Conservation (phyloP, 2,329 filamentous ascomycete species). For the Colletotrichum phormii region DNA sequence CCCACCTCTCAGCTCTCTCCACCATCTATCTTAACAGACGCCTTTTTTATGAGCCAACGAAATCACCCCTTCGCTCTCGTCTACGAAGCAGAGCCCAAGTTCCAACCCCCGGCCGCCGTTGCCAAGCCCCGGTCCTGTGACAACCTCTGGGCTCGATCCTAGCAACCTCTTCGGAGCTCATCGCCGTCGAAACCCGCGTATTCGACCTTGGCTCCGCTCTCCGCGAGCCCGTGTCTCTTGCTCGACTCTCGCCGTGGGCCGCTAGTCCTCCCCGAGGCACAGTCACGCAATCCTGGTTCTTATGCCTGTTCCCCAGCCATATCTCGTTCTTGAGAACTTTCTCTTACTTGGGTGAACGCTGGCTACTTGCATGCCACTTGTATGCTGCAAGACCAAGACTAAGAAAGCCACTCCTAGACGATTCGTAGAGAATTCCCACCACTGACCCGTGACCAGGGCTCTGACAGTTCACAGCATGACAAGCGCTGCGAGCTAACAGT, state of each 20-base stretch:
- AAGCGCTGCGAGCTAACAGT: constrained; percentile 27
- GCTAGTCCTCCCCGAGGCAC: constrained; percentile 4
- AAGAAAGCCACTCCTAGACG: neutral
- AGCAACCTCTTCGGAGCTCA: constrained; percentile 8
- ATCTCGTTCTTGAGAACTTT: neutral
- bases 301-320: neutral
- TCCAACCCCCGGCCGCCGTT: constrained; percentile 18
- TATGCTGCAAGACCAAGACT: constrained; percentile 9
- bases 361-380: constrained; percentile 24
- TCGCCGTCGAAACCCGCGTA: constrained; percentile 13
- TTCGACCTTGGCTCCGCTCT: constrained; percentile 8
- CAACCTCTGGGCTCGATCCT: neutral
- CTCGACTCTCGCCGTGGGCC: constrained; percentile 21
- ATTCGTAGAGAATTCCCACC: neutral
- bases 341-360: constrained; percentile 1
- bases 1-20: constrained; percentile 8
- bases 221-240: constrained; percentile 1
- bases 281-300: constrained; percentile 1
- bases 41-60: constrained; percentile 2
- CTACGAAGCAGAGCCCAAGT: neutral
- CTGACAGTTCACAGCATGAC: constrained; percentile 30
- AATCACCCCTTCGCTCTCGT: constrained; percentile 5
- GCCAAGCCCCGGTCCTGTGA: constrained; percentile 26
- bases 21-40: constrained; percentile 1
- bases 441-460: constrained; percentile 23